phyloP scores from a whole-genome alignment of 2,329 filamentous ascomycete genomes.

The Pseudogymnoascus sp. region DNA sequence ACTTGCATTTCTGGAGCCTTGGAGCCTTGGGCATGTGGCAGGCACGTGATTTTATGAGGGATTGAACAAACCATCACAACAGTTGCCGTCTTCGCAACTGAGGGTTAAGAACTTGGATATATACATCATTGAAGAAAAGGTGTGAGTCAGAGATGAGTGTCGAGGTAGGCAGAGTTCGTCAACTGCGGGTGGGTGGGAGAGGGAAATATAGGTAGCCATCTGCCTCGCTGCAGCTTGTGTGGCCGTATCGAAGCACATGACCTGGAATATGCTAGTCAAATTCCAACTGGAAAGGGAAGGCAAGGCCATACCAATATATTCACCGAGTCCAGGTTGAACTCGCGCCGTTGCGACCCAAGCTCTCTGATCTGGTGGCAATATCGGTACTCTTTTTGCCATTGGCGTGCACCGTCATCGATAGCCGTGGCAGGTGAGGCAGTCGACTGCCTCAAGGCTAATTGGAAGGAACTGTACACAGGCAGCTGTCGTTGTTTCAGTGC shows the following conservation, averaged over 20 bases:
- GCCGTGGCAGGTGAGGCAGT: not conserved
- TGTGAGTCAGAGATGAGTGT: conserved; percentile 4
- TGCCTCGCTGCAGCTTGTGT: conserved; percentile 6
- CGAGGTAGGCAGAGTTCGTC: not conserved
- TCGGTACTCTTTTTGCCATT: not conserved
- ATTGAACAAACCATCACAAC: not conserved
- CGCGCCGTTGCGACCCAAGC: conserved; percentile 7
- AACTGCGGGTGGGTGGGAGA: not conserved
- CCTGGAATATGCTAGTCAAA: conserved; percentile 6
- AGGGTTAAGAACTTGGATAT: not conserved
- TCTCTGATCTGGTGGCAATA: conserved; percentile 9
- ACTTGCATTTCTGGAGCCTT: conserved; percentile 2
- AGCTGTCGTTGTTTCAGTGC: not conserved
- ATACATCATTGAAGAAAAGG: not conserved
- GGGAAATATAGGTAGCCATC: conserved; percentile 5
- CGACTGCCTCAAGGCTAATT: not conserved
- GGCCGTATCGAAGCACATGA: conserved; percentile 7
- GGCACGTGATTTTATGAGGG: conserved; percentile 1
- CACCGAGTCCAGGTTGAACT: conserved; percentile 1
- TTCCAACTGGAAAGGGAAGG: conserved; percentile 2
- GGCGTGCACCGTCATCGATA: not conserved
- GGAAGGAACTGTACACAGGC: not conserved
- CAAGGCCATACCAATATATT: conserved; percentile 7
- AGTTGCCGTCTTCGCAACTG: not conserved
- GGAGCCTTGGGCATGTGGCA: not conserved